phyloP scores from a whole-genome alignment of 257 asterid species.

The Solanum peruvianum region DNA sequence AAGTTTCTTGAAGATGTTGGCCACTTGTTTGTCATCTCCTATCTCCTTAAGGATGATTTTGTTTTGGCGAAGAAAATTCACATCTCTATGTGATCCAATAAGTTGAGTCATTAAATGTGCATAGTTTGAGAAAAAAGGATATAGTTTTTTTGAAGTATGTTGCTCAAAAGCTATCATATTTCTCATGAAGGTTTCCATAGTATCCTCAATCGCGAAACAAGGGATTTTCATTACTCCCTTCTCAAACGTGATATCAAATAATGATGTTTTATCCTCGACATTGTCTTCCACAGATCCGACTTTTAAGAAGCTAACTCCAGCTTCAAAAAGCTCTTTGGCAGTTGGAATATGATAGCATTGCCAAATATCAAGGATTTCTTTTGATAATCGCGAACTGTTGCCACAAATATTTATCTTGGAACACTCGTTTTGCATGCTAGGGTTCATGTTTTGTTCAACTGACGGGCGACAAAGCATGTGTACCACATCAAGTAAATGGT shows the following conservation, averaged over 20 bases:
- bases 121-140: neutral
- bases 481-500: constrained; percentile 5
- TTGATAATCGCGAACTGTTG: neutral
- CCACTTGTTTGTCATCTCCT: constrained; percentile 1
- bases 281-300: neutral
- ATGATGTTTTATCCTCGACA: neutral
- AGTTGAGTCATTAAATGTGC: constrained; percentile 1
- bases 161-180: constrained; percentile 15
- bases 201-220: neutral
- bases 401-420: neutral
- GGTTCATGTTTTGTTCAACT: too few species aligned
- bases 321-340: constrained; percentile 7
- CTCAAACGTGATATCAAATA: constrained; percentile 3
- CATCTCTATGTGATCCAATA: neutral
- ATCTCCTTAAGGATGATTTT: neutral
- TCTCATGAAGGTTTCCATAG: constrained; percentile 3
- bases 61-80: neutral
- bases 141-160: neutral
- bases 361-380: neutral
- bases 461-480: neutral
- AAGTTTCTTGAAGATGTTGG: neutral
- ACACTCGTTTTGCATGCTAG: neutral
- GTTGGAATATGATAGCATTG: neutral
- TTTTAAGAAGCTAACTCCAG: constrained; percentile 2
- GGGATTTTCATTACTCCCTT: constrained; percentile 1